Conservation (phyloP, 1,284 basidiomycete species). For the Xerocomus nothofagi region DNA sequence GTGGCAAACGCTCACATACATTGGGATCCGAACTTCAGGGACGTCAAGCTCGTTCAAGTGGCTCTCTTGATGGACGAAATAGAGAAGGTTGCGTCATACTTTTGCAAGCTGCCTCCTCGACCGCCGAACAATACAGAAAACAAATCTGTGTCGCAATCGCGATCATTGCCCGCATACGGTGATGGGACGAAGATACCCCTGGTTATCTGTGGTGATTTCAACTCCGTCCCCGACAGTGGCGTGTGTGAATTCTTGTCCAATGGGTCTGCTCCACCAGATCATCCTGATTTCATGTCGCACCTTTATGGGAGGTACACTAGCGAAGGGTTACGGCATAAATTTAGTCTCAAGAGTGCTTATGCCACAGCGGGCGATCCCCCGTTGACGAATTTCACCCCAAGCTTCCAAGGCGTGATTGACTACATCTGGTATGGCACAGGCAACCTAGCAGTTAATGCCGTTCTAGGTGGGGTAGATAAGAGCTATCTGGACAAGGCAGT, state of each 20-base stretch:
- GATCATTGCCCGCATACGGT: slow-evolving; percentile 67
- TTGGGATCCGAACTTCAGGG: slow-evolving; percentile 92
- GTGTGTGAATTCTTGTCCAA: slow-evolving; percentile 90
- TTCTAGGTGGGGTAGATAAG: slow-evolving; percentile 88
- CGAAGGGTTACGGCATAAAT: slow-evolving; percentile 81
- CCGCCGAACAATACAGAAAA: slow-evolving; percentile 36
- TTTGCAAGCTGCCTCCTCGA: slow-evolving; percentile 82
- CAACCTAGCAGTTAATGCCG: slow-evolving; percentile 80
- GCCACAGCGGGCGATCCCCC: slow-evolving; percentile 64
- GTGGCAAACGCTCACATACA: slow-evolving; percentile 91
- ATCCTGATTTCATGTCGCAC: slow-evolving; percentile 93
- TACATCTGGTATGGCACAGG: slow-evolving; percentile 91
- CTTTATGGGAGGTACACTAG: slow-evolving; percentile 91
- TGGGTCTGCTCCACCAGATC: slow-evolving; percentile 71
- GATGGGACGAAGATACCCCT: slow-evolving; percentile 89
- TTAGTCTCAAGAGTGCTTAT: slow-evolving; percentile 87
- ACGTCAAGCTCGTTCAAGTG: slow-evolving; percentile 97
- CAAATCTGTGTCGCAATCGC: slow-evolving; percentile 39
- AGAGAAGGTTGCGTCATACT: slow-evolving; percentile 84
- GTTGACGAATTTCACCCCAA: slow-evolving; percentile 91
- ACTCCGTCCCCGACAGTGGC: slow-evolving; percentile 84
- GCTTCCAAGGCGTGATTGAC: slow-evolving; percentile 84
- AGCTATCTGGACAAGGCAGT: slow-evolving; percentile 88
- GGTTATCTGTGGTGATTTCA: slow-evolving; percentile 94
- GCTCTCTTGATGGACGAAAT: slow-evolving; percentile 93